Base-by-base conservation (phyloP, 352 stramenopile species). In the Globisporangium sylvaticum region DNA sequence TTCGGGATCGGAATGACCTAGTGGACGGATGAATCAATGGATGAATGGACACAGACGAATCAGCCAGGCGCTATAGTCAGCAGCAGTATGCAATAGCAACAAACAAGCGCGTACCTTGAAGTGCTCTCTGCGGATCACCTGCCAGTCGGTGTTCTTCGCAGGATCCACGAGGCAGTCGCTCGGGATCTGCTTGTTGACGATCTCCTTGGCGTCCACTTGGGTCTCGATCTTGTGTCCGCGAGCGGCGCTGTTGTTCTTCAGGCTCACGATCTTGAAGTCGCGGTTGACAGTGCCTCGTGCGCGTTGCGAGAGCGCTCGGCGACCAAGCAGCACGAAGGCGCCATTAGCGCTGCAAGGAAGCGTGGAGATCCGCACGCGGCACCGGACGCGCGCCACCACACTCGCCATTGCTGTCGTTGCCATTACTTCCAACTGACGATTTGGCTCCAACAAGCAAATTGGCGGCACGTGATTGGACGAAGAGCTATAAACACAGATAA, bases 41-140 rank as follows among this genome's bases (percentile, higher is more conserved):
- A 54, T 42, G 61, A 2, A 46, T 54, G 52, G 3, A 59, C 6
- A 32, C 18, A 31, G 27, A 48, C 31, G 12, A 14, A 8, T 48
- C 18, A 61, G 55, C 6, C 55, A 37, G 20, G 29, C 48, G 42
- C 18, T 10, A 50, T 50, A 1, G 7, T 20, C 6, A 50, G 20
- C 4, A 50, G 4, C 18, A 50, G 37, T n/a, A 5, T 2, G 22
- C 5, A 31, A 5, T 0, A 44, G 8, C 20, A 27, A 6, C 9
- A 20, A 37, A 15, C 9, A 22, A 39, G 34, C 4, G 3, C 50
- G 65, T 58, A 79, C 75, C 34, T 69, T 66, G 44, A 91, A 85
- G 58, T 90, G 79, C 24, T 87, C 67, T 24, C 67, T 62, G 18
- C 59, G 77, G 12, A 89, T 77, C 22, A 90, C 59, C 58, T 91